Conservation (phyloP, 2,329 filamentous ascomycete species). For the Penicillium hesseltinei region DNA sequence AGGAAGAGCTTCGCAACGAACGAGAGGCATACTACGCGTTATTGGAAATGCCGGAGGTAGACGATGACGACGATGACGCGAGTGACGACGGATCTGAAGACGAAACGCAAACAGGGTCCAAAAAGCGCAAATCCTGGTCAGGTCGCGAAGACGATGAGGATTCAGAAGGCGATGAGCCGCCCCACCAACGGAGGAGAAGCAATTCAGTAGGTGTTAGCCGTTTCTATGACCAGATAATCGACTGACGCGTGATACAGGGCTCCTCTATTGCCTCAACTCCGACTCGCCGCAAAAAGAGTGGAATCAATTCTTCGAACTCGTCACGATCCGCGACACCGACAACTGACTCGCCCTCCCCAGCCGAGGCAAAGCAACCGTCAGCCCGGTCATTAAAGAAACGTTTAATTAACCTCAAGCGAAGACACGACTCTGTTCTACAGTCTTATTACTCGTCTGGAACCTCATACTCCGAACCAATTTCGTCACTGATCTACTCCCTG, state of each 20-base stretch:
- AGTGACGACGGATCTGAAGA: conserved; percentile 59
- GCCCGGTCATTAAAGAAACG: conserved; percentile 69
- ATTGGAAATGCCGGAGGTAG: conserved; percentile 84
- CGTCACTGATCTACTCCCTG: conserved; percentile 89
- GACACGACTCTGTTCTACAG: conserved; percentile 73
- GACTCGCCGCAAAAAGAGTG: conserved; percentile 40
- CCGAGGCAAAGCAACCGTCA: conserved; percentile 60
- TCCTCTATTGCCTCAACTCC: conserved; percentile 44
- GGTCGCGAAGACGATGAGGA: conserved; percentile 67
- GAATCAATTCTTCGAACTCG: conserved; percentile 45
- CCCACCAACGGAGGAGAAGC: conserved; percentile 76
- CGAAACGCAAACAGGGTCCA: conserved; percentile 45
- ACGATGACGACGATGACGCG: conserved; percentile 69
- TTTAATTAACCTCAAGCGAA: conserved; percentile 70
- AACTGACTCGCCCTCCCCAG: conserved; percentile 40
- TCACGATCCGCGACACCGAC: conserved; percentile 47
- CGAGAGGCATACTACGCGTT: conserved; percentile 81
- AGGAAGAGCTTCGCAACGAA: conserved; percentile 72
- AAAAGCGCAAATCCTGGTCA: conserved; percentile 79
- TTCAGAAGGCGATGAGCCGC: conserved; percentile 68
- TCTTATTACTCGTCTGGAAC: conserved; percentile 84
- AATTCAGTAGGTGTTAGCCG: conserved; percentile 65
- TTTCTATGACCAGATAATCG: not conserved
- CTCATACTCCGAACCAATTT: conserved; percentile 92
- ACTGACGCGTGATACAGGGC: conserved; percentile 28